Conservation (phyloP, 345 rosid species). For the Rhizophora apiculata region DNA sequence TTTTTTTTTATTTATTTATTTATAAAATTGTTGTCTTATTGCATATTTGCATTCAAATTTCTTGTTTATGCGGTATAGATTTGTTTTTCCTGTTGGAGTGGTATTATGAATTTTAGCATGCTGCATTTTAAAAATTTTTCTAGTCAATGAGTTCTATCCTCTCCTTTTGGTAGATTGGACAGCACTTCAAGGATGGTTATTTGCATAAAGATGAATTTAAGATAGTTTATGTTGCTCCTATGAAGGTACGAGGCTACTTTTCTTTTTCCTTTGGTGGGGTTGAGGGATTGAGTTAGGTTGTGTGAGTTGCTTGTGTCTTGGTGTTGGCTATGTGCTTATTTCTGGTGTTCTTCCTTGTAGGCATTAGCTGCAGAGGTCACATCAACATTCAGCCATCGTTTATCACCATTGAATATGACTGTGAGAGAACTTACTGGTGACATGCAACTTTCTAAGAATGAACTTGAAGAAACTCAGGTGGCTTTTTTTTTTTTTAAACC, state of each 20-base stretch:
- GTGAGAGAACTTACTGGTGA: constrained; percentile 99
- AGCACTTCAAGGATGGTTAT: constrained; percentile 92
- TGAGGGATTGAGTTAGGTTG: neutral
- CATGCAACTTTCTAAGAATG: constrained; percentile 90
- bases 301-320: constrained; percentile 7
- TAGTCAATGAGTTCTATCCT: constrained; percentile 2
- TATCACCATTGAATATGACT: constrained; percentile 80
- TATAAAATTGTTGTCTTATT: neutral
- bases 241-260: constrained; percentile 61
- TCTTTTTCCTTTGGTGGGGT: neutral
- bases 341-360: constrained; percentile 36
- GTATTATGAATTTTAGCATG: neutral
- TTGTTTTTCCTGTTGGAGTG: neutral
- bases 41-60: neutral
- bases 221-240: constrained; percentile 98
- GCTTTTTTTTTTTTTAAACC: constrained; percentile 8
- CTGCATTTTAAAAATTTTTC: neutral
- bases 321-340: neutral
- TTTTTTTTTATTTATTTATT: neutral
- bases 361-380: constrained; percentile 99
- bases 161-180: constrained; percentile 62
- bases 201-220: constrained; percentile 91
- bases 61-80: neutral
- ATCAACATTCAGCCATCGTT: constrained; percentile 80
- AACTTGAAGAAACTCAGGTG: constrained; percentile 97